Evolutionary conservation across 2,329 filamentous ascomycete species (phyloP), one percentile per base, ranked within the genome.

Genomic region (Pseudogymnoascus sp.): DNA sequence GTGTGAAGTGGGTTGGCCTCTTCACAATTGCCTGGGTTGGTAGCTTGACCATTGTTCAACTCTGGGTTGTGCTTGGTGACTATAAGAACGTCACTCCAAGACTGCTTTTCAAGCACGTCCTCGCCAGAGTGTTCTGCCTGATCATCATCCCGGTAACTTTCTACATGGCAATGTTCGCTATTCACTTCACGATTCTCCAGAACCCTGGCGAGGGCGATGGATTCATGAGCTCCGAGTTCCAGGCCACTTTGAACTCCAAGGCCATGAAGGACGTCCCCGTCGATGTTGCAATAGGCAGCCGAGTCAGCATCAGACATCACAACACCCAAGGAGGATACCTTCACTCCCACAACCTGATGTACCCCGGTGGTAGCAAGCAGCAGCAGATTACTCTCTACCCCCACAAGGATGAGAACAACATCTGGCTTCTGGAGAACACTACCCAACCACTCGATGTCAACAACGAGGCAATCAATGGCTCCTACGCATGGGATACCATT

Each of bases 1-100:
- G 93, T 77, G 92, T 97, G 71, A 99, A 99, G 79, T 99, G 94
- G 94, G 94, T 99, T 71, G 94, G 94, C 59, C 81, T 99, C 60
- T 97, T 99, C 80, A 99, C 94, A 65, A 97, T 97, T 74, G 94
- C 93, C 58, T 99, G 94, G 94, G 91, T 99, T 67, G 94, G 94
- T 65, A 85, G 82, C 75, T 83, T 99, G 76, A 99, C 94, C 37
- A 75, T 93, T 47, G 74, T 99, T 50, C 94, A 99, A 78, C 84
- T 99, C 63, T 99, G 94, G 94, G 86, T 97, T 67, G 79, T 99
- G 61, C 87, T 97, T 40, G 94, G 92, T 66, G 94, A 99, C 74
- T 84, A 84, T 66, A 91, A 86, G 76, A 92, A 87, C 61, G 92
- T 97, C 59, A 90, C 91, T 60, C 81, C 90, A 65, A 84, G 86